phyloP scores from a whole-genome alignment of 2,329 filamentous ascomycete genomes.

The Aquanectria penicillioides region DNA sequence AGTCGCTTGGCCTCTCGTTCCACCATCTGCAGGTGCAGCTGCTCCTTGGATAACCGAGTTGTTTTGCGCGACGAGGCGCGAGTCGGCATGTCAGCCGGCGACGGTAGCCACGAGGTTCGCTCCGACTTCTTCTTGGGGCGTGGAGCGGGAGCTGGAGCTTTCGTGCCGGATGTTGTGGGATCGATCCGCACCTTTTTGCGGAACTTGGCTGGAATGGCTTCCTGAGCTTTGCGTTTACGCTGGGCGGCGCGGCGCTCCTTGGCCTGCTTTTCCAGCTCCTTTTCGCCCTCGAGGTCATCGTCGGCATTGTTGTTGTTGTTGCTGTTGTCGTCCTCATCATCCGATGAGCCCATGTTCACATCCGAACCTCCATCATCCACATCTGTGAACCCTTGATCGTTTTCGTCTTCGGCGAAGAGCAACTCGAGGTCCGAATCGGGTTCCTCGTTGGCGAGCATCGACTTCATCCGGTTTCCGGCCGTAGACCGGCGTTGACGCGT shows the following conservation, averaged over 20 bases:
- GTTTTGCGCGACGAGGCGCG: slow-evolving; percentile 68
- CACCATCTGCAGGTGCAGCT: slow-evolving; percentile 76
- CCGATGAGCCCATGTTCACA: slow-evolving; percentile 86
- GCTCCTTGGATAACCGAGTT: slow-evolving; percentile 68
- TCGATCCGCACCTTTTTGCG: slow-evolving; percentile 82
- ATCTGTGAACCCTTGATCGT: slow-evolving; percentile 76
- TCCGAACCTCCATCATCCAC: slow-evolving; percentile 76
- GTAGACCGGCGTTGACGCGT: slow-evolving; percentile 80
- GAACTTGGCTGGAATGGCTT: slow-evolving; percentile 75
- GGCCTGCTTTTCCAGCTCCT: slow-evolving; percentile 82
- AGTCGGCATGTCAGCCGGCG: slow-evolving; percentile 63
- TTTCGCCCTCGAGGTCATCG: slow-evolving; percentile 86
- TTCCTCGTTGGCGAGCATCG: slow-evolving; percentile 79
- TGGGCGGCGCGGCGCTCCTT: slow-evolving; percentile 73
- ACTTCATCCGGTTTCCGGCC: slow-evolving; percentile 85
- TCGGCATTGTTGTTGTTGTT: slow-evolving; percentile 73
- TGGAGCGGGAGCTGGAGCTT: slow-evolving; percentile 53
- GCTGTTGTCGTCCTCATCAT: slow-evolving; percentile 82
- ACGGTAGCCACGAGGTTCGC: slow-evolving; percentile 67
- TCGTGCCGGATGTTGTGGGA: slow-evolving; percentile 53
- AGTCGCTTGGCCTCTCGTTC: slow-evolving; percentile 76
- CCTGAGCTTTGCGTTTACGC: slow-evolving; percentile 83
- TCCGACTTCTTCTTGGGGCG: slow-evolving; percentile 70
- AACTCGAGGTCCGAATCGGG: slow-evolving; percentile 76
- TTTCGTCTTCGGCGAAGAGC: slow-evolving; percentile 78